Base-by-base conservation (phyloP, 108 stramenopile genomes). In the Nitzschia sp. region DNA sequence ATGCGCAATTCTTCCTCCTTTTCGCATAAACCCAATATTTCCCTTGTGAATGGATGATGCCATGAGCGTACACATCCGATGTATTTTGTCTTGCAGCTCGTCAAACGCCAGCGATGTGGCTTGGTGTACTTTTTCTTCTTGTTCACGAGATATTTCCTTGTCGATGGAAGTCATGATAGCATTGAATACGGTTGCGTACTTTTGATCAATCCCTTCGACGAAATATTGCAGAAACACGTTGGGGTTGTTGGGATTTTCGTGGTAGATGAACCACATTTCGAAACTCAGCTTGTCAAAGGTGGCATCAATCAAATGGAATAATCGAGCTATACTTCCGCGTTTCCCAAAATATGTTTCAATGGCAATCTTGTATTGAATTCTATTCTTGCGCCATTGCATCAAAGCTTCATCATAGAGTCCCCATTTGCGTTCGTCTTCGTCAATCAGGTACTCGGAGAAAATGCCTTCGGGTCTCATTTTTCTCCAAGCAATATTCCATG, bases 221-320 rank as follows among this genome's bases (percentile, higher is more conserved):
- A 40, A 67, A 37, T 51, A 25, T 42, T 56, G 22, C 54, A 67
- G n/a, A 38, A 67, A 67, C 19, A 67, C 53, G 41, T 67, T 67
- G 10, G 66, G 66, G 22, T 67, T 67, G 34, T 29, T 56, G 15
- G 66, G 66, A 43, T 52, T 55, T 21, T 52, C 66, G 21, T 67
- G 52, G 24, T 67, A 67, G 7, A 67, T 67, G 24, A 67, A 52
- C 66, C 66, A 67, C 22, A 67, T 38, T 43, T 67, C 66, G 41
- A 52, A 67, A 42, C 51, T 52, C 22, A 55, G 37, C 21, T 67
- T 67, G 41, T 67, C 66, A 9, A 67, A 50, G 0, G 51, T 43
- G 7, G 66, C 66, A 67, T 67, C 66, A 5, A 67, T 38, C 9
- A 67, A 15, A 5, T 52, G 53, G 24, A 67, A 55, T 14, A 52